Evolutionary conservation across 768 basidiomycete genomes (phyloP).

Genomic region (Trametes cingulata): DNA sequence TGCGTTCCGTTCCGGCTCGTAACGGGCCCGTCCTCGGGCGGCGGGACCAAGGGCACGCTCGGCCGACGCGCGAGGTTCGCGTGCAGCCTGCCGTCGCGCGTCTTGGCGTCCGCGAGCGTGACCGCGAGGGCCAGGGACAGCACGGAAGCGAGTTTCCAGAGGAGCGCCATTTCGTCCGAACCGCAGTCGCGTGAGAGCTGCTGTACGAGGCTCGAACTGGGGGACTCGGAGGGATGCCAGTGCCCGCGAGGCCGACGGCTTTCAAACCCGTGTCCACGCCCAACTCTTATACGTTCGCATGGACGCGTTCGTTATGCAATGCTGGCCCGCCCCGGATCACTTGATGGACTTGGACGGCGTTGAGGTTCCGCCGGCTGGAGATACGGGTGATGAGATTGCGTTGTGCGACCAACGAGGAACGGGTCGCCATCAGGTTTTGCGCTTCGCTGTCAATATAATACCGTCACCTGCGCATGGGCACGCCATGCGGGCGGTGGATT

Average conservation of each 20-base stretch:
- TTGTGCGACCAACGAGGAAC: slow-evolving; percentile 1
- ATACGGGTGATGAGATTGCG: slow-evolving; percentile 8
- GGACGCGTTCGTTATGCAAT: background rate
- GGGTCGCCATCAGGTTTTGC: background rate
- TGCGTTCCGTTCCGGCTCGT: slow-evolving; percentile 29
- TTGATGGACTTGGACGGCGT: background rate
- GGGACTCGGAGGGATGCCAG: background rate
- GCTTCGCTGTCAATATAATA: slow-evolving; percentile 6
- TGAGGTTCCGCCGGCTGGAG: background rate
- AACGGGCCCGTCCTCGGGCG: slow-evolving; percentile 21
- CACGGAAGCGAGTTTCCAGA: slow-evolving; percentile 11
- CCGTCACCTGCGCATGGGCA: slow-evolving; percentile 14
- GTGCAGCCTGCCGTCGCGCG: slow-evolving; percentile 26
- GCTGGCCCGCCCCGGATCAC: slow-evolving; percentile 3
- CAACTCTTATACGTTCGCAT: background rate
- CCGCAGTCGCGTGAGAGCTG: background rate
- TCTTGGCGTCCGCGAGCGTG: slow-evolving; percentile 17
- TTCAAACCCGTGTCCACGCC: background rate
- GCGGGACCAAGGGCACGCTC: slow-evolving; percentile 21
- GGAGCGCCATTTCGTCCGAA: slow-evolving; percentile 7
- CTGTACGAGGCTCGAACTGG: background rate
- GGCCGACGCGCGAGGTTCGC: slow-evolving; percentile 25
- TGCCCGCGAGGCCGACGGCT: background rate
- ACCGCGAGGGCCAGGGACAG: slow-evolving; percentile 14
- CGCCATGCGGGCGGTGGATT: background rate